Evolutionary conservation across 2,329 filamentous ascomycete genomes (phyloP).

Genomic region (Pseudohalonectria lignicola): DNA sequence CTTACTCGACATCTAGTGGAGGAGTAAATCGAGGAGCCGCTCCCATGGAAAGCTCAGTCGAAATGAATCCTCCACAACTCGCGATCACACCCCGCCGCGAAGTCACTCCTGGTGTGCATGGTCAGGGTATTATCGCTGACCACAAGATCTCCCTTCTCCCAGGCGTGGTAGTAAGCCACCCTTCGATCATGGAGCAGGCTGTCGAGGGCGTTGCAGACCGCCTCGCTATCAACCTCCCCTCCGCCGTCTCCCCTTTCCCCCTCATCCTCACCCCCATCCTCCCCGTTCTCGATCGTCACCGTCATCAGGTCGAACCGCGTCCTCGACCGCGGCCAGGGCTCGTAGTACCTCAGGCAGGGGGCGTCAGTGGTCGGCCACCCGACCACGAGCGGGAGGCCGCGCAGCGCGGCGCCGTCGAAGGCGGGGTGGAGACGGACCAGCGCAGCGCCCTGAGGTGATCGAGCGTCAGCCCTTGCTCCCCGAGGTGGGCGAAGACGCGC

Average conservation of each 20-base stretch:
- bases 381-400: constrained; percentile 29
- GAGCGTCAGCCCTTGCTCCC: constrained; percentile 16
- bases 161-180: constrained; percentile 36
- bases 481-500: constrained; percentile 34
- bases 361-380: constrained; percentile 30
- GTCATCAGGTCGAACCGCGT: constrained; percentile 36
- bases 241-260: too few relatives aligned
- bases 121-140: constrained; percentile 38
- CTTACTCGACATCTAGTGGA: constrained; percentile 12
- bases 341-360: constrained; percentile 42
- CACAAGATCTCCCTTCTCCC: constrained; percentile 43
- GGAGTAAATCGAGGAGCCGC: too few relatives aligned
- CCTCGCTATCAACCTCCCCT: too few relatives aligned
- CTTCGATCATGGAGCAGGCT: constrained; percentile 35
- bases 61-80: neutral
- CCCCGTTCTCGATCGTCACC: constrained; percentile 20
- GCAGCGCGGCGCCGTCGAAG: constrained; percentile 31
- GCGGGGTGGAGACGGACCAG: constrained; percentile 36
- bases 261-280: neutral
- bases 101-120: constrained; percentile 30
- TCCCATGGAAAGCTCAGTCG: neutral
- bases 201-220: constrained; percentile 24
- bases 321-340: constrained; percentile 40
- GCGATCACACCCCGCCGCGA: neutral
- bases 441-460: constrained; percentile 26